A percentile compares a stretch with the other conserved stretches of the same genome.
phyloP scores from a whole-genome alignment of 257 asterid species.

The Ehretia macrophylla region DNA sequence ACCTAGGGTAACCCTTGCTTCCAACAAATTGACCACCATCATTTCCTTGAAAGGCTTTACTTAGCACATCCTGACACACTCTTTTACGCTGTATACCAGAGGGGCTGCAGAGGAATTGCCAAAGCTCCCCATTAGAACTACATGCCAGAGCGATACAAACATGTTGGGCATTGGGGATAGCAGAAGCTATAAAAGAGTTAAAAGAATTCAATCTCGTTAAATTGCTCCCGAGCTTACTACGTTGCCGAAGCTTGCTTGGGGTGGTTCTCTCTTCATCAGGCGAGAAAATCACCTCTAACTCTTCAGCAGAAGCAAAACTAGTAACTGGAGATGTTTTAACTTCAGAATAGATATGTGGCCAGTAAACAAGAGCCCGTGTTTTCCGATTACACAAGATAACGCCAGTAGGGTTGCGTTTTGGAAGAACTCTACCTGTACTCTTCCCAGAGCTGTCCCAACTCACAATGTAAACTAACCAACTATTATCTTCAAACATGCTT shows the following conservation, averaged over 20 bases:
- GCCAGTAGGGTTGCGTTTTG: conserved; percentile 59
- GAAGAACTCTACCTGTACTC: conserved; percentile 27
- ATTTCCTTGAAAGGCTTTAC: conserved; percentile 33
- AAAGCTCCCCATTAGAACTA: conserved; percentile 71
- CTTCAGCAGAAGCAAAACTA: conserved; percentile 43
- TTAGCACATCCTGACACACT: conserved; percentile 29
- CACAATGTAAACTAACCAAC: conserved; percentile 66
- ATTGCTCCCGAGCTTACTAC: conserved; percentile 30
- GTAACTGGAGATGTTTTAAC: conserved; percentile 36
- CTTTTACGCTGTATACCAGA: conserved; percentile 45
- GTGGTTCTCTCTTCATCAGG: conserved; percentile 30
- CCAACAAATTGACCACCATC: conserved; percentile 41
- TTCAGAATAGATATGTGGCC: conserved; percentile 69
- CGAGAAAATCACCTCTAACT: conserved; percentile 25
- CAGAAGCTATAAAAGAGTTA: conserved; percentile 73
- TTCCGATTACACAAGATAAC: conserved; percentile 60
- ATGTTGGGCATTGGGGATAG: conserved; percentile 39
- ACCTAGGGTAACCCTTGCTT: conserved; percentile 80
- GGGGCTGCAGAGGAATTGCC: conserved; percentile 64
- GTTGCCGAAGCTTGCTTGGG: conserved; percentile 34
- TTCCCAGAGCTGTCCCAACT: conserved; percentile 56
- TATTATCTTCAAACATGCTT: conserved; percentile 35
- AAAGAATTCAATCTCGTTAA: conserved; percentile 34
- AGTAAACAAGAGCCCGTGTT: conserved; percentile 52
- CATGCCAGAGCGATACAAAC: conserved; percentile 69